These are phyloP conservation scores for Quercus aquifolioides DNA, from an alignment of 306 rosid species.

Conservation along the genomic window DNA sequence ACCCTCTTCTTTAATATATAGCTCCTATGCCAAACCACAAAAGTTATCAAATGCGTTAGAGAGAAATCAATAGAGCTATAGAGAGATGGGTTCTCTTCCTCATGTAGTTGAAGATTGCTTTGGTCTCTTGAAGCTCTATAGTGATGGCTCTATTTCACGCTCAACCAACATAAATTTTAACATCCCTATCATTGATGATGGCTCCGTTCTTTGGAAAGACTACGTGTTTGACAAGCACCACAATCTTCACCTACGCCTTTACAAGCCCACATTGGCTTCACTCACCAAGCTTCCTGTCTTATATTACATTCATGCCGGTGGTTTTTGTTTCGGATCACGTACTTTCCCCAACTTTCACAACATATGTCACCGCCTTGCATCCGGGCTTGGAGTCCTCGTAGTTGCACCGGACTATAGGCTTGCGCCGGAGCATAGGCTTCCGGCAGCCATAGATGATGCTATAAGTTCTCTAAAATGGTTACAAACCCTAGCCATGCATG, in stretches of 20 bases:
- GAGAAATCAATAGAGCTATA: neutral
- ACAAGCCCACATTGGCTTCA: slow-evolving; percentile 36
- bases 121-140: slow-evolving; percentile 73
- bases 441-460: slow-evolving; percentile 72
- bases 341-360: slow-evolving; percentile 72
- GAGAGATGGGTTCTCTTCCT: slow-evolving; percentile 66
- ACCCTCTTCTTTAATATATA: no score
- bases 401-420: slow-evolving; percentile 70
- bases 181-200: slow-evolving; percentile 33
- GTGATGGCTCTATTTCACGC: slow-evolving; percentile 68
- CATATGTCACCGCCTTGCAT: slow-evolving; percentile 60
- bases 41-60: neutral
- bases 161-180: slow-evolving; percentile 40
- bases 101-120: slow-evolving; percentile 77
- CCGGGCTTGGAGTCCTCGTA: slow-evolving; percentile 41
- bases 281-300: slow-evolving; percentile 40
- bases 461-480: slow-evolving; percentile 65
- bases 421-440: slow-evolving; percentile 76
- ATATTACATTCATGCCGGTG: slow-evolving; percentile 73
- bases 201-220: slow-evolving; percentile 51
- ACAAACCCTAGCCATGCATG: slow-evolving; percentile 32
- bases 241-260: slow-evolving; percentile 62
- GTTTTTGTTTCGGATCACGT: slow-evolving; percentile 76
- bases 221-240: slow-evolving; percentile 34
- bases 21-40: no score